Base-by-base conservation (phyloP, 2,329 filamentous ascomycete genomes). In the Phyllosticta paracitricarpa region DNA sequence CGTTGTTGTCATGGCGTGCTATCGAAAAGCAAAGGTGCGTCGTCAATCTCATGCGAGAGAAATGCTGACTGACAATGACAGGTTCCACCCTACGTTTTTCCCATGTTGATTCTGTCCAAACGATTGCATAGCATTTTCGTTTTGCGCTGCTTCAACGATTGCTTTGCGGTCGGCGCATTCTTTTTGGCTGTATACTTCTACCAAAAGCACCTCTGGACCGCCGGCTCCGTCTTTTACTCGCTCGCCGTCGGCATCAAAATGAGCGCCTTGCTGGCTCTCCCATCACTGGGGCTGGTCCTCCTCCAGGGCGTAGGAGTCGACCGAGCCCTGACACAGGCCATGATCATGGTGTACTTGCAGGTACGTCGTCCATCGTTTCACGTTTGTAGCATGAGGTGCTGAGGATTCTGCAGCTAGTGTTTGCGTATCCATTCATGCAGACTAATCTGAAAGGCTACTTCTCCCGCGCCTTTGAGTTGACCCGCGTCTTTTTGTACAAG, bases 121-220 rank as follows among this genome's bases (percentile, higher is more conserved):
- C 84, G 94, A 40, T 78, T 97, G 26, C 94, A 99, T 74, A 96
- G 91, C 73, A 88, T 99, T 67, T 99, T 94, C 70, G 77, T 99
- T 67, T 81, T 99, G 61, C 85, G 94, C 53, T 87, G 93, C 70
- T 99, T 99, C 81, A 99, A 99, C 75, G 94, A 99, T 76, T 90
- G 91, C 67, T 89, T 96, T 71, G 92, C 92, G 19, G 84, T 88
- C 3, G 80, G 94, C 67, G 90, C 89, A 66, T 81, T 99, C 64
- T 97, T 91, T 84, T 73, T 85, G 19, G 84, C 90, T n/a, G 86
- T 97, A 51, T 88, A 84, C 70, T 79, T 84, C 65, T 89, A 91
- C 71, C 90, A 97, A 77, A 83, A 82, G 54, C 81, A 85, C 33
- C 78, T 81, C 62, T 97, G 89, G 89, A 85, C 85, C 26, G 68